A percentile compares a stretch with the other conserved stretches of the same genome.
phyloP scores from a whole-genome alignment of 2,329 filamentous ascomycete genomes.

The Aspergillus fumigatiaffinis region DNA sequence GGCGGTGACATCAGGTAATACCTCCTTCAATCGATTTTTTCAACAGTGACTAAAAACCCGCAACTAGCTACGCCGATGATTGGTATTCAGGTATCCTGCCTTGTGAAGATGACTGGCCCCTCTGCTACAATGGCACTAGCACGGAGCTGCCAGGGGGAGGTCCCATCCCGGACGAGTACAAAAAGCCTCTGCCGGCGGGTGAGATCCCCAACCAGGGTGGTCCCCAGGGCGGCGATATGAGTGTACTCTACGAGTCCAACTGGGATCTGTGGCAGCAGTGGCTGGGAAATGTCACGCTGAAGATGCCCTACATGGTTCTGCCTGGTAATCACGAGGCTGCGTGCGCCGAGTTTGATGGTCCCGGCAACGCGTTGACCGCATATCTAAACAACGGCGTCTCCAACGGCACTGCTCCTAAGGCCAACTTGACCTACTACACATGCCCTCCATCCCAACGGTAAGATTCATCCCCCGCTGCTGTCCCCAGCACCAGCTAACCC shows the following conservation, averaged over 20 bases:
- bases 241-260: constrained; percentile 48
- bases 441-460: constrained; percentile 50
- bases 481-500: neutral
- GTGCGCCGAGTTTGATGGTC: constrained; percentile 48
- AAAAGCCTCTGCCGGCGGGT: constrained; percentile 43
- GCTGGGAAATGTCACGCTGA: constrained; percentile 41
- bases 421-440: constrained; percentile 48
- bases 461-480: neutral
- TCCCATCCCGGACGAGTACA: constrained; percentile 39
- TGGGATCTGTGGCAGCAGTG: constrained; percentile 53
- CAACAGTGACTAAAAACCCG: too few relatives aligned
- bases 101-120: constrained; percentile 46
- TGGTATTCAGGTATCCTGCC: constrained; percentile 51
- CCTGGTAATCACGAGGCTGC: constrained; percentile 51
- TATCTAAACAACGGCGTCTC: constrained; percentile 44
- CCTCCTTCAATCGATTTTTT: too few relatives aligned
- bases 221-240: constrained; percentile 48
- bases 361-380: constrained; percentile 43
- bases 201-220: constrained; percentile 46
- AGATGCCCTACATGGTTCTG: constrained; percentile 49
- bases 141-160: constrained; percentile 36
- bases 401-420: constrained; percentile 40
- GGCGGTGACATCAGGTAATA: constrained; percentile 43
- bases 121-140: constrained; percentile 51
- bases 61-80: constrained; percentile 46